phyloP scores from a whole-genome alignment of 2,329 filamentous ascomycete species.

The Aspergillus sp. region DNA sequence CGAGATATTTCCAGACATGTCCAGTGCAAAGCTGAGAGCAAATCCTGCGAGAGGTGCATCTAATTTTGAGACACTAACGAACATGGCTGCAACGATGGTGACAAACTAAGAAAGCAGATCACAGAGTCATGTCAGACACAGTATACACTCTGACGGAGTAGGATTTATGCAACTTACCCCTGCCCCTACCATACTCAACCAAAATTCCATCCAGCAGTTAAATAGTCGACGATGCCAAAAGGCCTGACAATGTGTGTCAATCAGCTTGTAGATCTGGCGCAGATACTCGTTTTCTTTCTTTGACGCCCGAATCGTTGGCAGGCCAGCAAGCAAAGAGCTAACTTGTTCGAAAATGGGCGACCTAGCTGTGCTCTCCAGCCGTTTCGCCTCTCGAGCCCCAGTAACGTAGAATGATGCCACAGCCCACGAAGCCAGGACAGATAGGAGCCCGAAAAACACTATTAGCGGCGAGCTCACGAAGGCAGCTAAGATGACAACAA shows the following conservation, averaged over 20 bases:
- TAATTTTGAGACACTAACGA: slow-evolving; percentile 61
- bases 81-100: slow-evolving; percentile 62
- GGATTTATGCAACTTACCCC: not conserved
- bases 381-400: slow-evolving; percentile 69
- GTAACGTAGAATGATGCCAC: slow-evolving; percentile 60
- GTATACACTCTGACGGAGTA: not conserved
- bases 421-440: slow-evolving; percentile 3
- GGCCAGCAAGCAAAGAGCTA: slow-evolving; percentile 66
- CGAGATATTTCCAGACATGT: slow-evolving; percentile 64
- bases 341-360: slow-evolving; percentile 78
- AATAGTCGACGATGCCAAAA: slow-evolving; percentile 64
- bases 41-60: slow-evolving; percentile 73
- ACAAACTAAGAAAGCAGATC: slow-evolving; percentile 58
- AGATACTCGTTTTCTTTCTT: slow-evolving; percentile 66
- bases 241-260: slow-evolving; percentile 11
- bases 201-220: slow-evolving; percentile 73
- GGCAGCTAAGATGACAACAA: slow-evolving; percentile 59
- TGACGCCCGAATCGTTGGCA: slow-evolving; percentile 72
- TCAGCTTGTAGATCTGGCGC: slow-evolving; percentile 60
- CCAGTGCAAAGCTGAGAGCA: slow-evolving; percentile 69
- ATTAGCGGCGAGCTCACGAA: slow-evolving; percentile 4
- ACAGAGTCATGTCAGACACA: not conserved
- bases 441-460: slow-evolving; percentile 4
- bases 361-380: slow-evolving; percentile 72
- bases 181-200: slow-evolving; percentile 64